Percentiles rank a stretch among this genome's conserved stretches.
Conservation (phyloP, 306 rosid species). For the Argentina anserina region DNA sequence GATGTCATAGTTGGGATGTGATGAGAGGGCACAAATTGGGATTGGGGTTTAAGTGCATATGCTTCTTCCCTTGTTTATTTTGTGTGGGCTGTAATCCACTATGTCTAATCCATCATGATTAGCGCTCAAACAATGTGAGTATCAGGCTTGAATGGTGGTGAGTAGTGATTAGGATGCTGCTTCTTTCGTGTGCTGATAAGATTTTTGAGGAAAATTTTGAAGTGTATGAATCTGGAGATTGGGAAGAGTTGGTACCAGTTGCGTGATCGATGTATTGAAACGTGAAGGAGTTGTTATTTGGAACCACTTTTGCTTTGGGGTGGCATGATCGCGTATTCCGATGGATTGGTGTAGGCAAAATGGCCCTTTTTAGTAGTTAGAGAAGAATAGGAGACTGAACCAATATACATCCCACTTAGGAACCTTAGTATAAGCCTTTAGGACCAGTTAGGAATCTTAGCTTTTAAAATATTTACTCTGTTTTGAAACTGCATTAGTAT, state of each 20-base stretch:
- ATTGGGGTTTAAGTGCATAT: neutral
- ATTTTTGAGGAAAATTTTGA: neutral
- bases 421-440: neutral
- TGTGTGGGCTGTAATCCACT: constrained; percentile 1
- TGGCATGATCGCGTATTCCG: neutral
- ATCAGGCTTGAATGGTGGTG: neutral
- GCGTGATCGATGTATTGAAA: constrained; percentile 11
- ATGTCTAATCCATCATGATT: neutral
- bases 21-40: neutral
- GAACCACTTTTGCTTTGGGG: neutral
- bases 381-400: constrained; percentile 5
- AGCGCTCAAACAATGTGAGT: neutral
- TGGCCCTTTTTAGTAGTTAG: neutral
- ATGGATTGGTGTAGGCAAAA: constrained; percentile 1
- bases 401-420: neutral
- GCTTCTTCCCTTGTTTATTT: neutral
- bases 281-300: constrained; percentile 2
- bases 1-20: neutral
- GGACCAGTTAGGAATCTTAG: neutral
- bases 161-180: neutral
- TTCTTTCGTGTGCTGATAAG: neutral
- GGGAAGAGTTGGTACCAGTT: neutral
- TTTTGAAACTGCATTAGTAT: neutral
- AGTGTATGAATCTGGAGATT: neutral
- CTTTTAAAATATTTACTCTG: neutral